Percentiles rank a stretch among this genome's conserved stretches.
Conservation (phyloP, 2,329 filamentous ascomycete species). For the Claviceps sorghi region DNA sequence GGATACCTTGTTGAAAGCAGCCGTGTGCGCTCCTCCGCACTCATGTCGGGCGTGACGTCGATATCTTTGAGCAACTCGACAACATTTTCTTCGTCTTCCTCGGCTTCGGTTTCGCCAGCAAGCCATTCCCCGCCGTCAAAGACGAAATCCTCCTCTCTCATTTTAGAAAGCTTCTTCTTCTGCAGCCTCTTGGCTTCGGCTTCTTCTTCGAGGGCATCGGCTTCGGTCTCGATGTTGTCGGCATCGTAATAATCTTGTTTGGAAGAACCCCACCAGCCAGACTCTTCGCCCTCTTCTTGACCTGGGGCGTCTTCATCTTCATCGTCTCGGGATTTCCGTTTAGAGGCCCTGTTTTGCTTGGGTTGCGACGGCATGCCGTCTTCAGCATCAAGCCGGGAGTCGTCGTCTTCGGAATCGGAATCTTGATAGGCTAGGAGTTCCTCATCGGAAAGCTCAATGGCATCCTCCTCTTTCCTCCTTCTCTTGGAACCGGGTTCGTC, state of each 20-base stretch:
- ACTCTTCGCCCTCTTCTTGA: conserved; percentile 37
- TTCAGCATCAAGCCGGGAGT: conserved; percentile 18
- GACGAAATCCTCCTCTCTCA: conserved; percentile 84
- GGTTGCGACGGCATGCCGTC: conserved; percentile 11
- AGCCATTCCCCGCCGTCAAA: conserved; percentile 86
- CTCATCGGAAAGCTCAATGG: conserved; percentile 48
- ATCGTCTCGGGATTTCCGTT: conserved; percentile 17
- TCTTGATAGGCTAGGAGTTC: conserved; percentile 40
- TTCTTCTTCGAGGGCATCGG: conserved; percentile 75
- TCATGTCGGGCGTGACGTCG: conserved; percentile 69
- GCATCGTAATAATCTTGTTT: conserved; percentile 89
- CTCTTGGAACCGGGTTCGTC: conserved; percentile 69
- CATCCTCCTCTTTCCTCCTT: conserved; percentile 56
- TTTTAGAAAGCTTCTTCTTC: conserved; percentile 75
- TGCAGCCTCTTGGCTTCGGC: conserved; percentile 76
- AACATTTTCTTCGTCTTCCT: conserved; percentile 46
- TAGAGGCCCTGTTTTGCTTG: conserved; percentile 9
- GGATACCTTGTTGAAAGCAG: conserved; percentile 73
- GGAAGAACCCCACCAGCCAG: conserved; percentile 72
- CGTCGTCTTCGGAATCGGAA: conserved; percentile 29
- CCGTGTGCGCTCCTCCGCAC: conserved; percentile 55
- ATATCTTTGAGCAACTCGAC: conserved; percentile 77
- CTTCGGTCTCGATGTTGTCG: conserved; percentile 53
- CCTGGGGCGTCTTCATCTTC: conserved; percentile 45
- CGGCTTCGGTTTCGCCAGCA: conserved; percentile 36